Conservation (phyloP, 2,329 filamentous ascomycete species). For the Colletotrichum sp. region DNA sequence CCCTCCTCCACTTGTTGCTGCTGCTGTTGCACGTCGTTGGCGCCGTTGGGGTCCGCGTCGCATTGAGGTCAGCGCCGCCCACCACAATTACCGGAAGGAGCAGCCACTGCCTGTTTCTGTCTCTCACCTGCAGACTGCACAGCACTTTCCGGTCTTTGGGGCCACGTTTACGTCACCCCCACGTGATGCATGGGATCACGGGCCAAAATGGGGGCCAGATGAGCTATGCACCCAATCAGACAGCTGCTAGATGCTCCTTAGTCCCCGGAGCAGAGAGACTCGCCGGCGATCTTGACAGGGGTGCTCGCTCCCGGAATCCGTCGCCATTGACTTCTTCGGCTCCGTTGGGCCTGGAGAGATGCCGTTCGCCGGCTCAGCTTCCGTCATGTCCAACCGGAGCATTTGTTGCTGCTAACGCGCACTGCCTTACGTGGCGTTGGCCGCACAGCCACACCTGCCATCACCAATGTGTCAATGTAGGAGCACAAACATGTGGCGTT, state of each 20-base stretch:
- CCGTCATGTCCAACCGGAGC: background rate
- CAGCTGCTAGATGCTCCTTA: background rate
- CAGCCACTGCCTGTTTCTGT: background rate
- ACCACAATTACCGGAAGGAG: background rate
- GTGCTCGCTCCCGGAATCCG: background rate
- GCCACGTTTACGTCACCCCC: slow-evolving; percentile 14
- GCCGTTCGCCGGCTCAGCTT: background rate
- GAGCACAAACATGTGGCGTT: background rate
- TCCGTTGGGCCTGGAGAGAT: background rate
- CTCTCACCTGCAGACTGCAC: background rate
- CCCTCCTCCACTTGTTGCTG: background rate
- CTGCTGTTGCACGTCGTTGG: background rate
- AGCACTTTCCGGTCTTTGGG: background rate
- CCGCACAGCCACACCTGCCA: background rate
- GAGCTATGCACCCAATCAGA: background rate
- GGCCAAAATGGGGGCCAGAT: background rate
- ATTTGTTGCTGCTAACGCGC: background rate
- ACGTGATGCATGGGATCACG: slow-evolving; percentile 2
- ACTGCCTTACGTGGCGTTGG: background rate
- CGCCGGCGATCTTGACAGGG: background rate
- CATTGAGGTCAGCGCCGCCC: background rate
- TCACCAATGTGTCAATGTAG: background rate
- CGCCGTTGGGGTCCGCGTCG: background rate
- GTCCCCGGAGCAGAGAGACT: background rate
- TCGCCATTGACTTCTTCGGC: background rate